A percentile compares a stretch with the other conserved stretches of the same genome.
Evolutionary conservation across 2,329 filamentous ascomycete genomes (phyloP).

Genomic region (Tolypocladium paradoxum): DNA sequence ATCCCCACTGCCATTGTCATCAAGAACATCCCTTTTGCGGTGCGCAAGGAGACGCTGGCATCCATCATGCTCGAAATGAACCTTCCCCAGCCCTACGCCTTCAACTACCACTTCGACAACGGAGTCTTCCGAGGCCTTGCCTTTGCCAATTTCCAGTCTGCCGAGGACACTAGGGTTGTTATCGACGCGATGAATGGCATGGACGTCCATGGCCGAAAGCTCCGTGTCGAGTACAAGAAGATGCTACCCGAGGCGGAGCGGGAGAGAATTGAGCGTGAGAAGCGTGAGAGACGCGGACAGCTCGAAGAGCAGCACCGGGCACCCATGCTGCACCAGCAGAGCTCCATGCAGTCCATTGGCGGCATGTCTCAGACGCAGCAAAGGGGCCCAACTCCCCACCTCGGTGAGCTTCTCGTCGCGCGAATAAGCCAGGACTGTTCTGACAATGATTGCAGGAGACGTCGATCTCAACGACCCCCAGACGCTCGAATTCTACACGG

Average conservation of each 20-base stretch:
- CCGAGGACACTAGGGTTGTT: conserved; percentile 84
- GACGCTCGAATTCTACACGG: conserved; percentile 79
- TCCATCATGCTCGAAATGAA: conserved; percentile 90
- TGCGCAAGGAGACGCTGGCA: conserved; percentile 92
- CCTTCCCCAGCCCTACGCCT: conserved; percentile 89
- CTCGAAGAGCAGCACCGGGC: conserved; percentile 91
- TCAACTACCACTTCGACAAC: conserved; percentile 99
- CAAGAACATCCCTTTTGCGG: conserved; percentile 98
- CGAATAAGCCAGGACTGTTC: background rate
- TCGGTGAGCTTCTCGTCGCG: conserved; percentile 22
- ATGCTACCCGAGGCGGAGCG: conserved; percentile 93
- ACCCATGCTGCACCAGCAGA: conserved; percentile 68
- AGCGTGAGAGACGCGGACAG: conserved; percentile 89
- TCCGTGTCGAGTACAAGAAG: conserved; percentile 98
- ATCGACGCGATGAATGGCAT: conserved; percentile 94
- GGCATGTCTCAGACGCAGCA: conserved; percentile 54
- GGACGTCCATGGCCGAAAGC: conserved; percentile 86
- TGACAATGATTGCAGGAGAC: conserved; percentile 34
- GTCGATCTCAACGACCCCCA: conserved; percentile 87
- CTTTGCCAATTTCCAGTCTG: conserved; percentile 95
- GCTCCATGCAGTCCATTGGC: conserved; percentile 72
- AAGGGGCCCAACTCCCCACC: conserved; percentile 28
- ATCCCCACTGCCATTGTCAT: conserved; percentile 98
- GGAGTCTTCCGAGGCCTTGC: conserved; percentile 92
- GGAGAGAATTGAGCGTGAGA: conserved; percentile 93